Conservation (phyloP, 192 early-diverging fungal genomes). For the Powellomyces hirtus region DNA sequence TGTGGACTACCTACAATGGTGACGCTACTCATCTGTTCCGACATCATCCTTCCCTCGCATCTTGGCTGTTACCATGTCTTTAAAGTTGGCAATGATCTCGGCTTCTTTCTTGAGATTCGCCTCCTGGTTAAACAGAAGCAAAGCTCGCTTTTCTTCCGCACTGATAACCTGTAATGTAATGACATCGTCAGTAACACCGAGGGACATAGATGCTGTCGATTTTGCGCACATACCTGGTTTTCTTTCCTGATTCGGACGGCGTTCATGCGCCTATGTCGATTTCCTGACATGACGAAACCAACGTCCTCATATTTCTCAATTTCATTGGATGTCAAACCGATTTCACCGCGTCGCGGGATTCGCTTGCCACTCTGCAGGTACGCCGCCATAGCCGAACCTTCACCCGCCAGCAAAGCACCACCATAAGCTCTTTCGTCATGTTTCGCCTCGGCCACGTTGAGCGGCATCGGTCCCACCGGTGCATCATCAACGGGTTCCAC, state of each 20-base stretch:
- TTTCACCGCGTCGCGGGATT: slow-evolving; percentile 96
- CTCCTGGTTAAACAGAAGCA: slow-evolving; percentile 85
- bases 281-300: slow-evolving; percentile 97
- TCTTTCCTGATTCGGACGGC: slow-evolving; percentile 95
- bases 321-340: slow-evolving; percentile 81
- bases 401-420: slow-evolving; percentile 78
- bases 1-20: too few relatives aligned
- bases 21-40: too few relatives aligned
- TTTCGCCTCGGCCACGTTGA: slow-evolving; percentile 54
- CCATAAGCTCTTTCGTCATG: slow-evolving; percentile 75
- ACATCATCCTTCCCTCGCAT: slow-evolving; percentile 11
- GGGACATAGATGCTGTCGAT: not conserved
- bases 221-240: slow-evolving; percentile 62
- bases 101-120: slow-evolving; percentile 87
- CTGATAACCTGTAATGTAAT: slow-evolving; percentile 63
- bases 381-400: slow-evolving; percentile 84
- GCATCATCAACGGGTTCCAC: slow-evolving; percentile 64
- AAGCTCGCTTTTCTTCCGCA: slow-evolving; percentile 88
- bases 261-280: slow-evolving; percentile 90
- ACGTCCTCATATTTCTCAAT: slow-evolving; percentile 82
- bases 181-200: not conserved
- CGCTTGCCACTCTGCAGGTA: slow-evolving; percentile 91
- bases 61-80: slow-evolving; percentile 68
- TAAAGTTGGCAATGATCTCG: slow-evolving; percentile 88
- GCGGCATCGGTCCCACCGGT: slow-evolving; percentile 67